Evolutionary conservation across 768 basidiomycete genomes (phyloP), one percentile per base, ranked within the genome.

Genomic region (Fistulinella prunicolor): DNA sequence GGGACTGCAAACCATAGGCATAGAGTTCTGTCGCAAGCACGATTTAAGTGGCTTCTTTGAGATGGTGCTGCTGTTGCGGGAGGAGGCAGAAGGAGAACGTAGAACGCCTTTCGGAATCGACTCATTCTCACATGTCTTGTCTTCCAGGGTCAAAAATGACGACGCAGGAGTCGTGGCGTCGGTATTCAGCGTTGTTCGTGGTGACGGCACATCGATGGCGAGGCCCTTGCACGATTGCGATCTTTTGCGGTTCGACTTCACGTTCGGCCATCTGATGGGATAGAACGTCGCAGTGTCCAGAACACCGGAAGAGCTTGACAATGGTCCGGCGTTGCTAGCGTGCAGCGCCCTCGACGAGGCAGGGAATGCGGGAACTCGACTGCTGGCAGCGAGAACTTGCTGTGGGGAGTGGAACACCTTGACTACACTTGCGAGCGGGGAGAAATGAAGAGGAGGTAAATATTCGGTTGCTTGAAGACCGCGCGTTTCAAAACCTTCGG

Each of bases 381-480:
- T 1, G 4, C 20, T 6, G n/a, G 16, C 14, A 34, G 12, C 49
- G 24, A 44, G 8, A 14, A 14, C 12, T n/a, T 34, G 49, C 7
- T 44, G 49, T 14, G 38, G 57, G 0, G 46, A 6, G 1, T 48
- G 23, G 16, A 57, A 50, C 23, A 38, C 42, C 19, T 23, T 53
- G 20, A 47, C 42, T 2, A 53, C 45, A 17, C 38, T 45, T 3
- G 50, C 36, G 6, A 59, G 49, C 16, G 60, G 53, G 26, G 62
- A 58, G 40, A 66, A 65, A 13, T 26, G 42, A 44, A 60, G 49
- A 12, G 24, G 47, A 1, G 65, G 55, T 14, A 60, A 41, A 41
- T 51, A 52, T 10, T 47, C 54, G 38, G 28, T 19, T 2, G 24
- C 38, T 23, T 4, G 26, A 4, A 29, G 42, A 9, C 20, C 9